Base-by-base conservation (phyloP, 1,139 yeast genomes). In the Taiozyma sp. region DNA sequence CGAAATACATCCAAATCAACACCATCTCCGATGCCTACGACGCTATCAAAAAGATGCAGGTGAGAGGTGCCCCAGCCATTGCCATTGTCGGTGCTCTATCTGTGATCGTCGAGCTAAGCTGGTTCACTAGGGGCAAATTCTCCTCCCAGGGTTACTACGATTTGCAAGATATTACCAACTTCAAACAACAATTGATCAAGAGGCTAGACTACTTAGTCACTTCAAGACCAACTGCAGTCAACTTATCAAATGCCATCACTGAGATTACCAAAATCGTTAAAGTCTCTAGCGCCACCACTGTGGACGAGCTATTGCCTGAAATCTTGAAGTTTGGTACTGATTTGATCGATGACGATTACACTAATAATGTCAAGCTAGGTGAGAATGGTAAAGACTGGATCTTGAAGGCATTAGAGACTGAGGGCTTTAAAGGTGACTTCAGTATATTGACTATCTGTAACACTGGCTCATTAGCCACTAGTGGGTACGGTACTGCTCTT, bases 31-130 rank as follows among this genome's bases (percentile, higher is more conserved):
- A 86, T 70, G 98, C 96, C 4, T 90, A 72, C 67, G 75, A 76
- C 28, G 96, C 91, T 22, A 93, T 93, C 66, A 85, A 84, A 65
- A 76, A 76, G 54, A 93, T 93, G 99, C 91, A 88, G 64, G 98
- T 95, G 6, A 79, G 99, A 66, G 99, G 99, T 24, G 99, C 99
- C 0, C 99, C 99, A 0, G 98, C 98, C 3, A 93, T 93, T 64
- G 98, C 98, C 53, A 88, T 93, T 52, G 97, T 93, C 4, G 98
- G 97, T 12, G 84, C 92, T 1, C 77, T 91, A 54, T 80, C 97
- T 1, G 78, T 92, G n/a, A 84, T 89, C 1, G 83, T 87, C 16
- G 97, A 92, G 57, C 69, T 83, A 10, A 56, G 69, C 41, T 63
- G 65, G 32, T 67, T 57, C 24, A 45, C 74, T 24, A 46, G 52